phyloP scores from a whole-genome alignment of 345 rosid species.

The Fremontodendron californicum region DNA sequence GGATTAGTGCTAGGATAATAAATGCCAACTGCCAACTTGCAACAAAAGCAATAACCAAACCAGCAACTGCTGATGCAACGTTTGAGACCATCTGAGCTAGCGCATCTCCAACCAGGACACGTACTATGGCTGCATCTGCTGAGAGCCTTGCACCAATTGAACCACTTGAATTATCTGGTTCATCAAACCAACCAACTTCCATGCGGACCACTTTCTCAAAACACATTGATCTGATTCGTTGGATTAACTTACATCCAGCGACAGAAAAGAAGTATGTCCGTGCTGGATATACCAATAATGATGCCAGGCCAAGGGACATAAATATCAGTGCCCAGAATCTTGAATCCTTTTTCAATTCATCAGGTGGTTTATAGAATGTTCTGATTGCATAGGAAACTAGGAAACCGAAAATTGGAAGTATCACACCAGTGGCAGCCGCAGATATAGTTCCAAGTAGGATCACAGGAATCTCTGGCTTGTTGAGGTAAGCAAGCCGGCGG shows the following conservation, averaged over 20 bases:
- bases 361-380: slow-evolving; percentile 56
- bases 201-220: slow-evolving; percentile 78
- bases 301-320: slow-evolving; percentile 52
- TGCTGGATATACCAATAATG: slow-evolving; percentile 44
- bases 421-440: slow-evolving; percentile 46
- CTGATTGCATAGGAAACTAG: slow-evolving; percentile 49
- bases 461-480: slow-evolving; percentile 76
- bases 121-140: slow-evolving; percentile 73
- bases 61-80: slow-evolving; percentile 49
- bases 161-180: slow-evolving; percentile 75
- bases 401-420: slow-evolving; percentile 58
- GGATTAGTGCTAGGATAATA: slow-evolving; percentile 55
- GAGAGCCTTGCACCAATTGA: slow-evolving; percentile 80
- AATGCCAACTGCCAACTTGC: slow-evolving; percentile 71
- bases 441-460: slow-evolving; percentile 53
- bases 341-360: slow-evolving; percentile 52
- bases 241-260: slow-evolving; percentile 68
- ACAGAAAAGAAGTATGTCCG: slow-evolving; percentile 56
- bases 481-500: slow-evolving; percentile 56
- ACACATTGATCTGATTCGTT: slow-evolving; percentile 61
- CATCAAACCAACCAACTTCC: slow-evolving; percentile 90
- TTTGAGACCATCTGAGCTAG: slow-evolving; percentile 62
- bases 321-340: slow-evolving; percentile 67
- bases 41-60: slow-evolving; percentile 64
- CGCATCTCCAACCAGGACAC: slow-evolving; percentile 74